Base-by-base conservation (phyloP, 1,284 basidiomycete species). In the Pyrrhoderma lamaoense region DNA sequence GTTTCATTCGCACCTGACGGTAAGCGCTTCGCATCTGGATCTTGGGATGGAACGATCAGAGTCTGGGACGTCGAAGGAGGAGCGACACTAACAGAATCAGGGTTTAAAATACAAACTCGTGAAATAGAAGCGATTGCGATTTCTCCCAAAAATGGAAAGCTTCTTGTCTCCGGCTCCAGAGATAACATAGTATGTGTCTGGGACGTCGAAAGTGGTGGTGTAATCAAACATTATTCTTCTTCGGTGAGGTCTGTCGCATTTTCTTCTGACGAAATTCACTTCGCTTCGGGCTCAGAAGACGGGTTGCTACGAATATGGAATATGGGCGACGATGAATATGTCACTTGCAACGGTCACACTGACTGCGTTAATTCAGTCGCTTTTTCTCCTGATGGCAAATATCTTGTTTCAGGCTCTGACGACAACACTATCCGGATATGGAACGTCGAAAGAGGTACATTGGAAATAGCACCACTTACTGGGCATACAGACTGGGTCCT, bases 11-110 rank as follows among this genome's bases (percentile, higher is more conserved):
- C 35, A 8, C 23, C 75, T 18, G 88, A 94, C 61, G 90, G 91
- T 5, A 74, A 80, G 11, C 78, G 86, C 58, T 81, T 95, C 56
- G 85, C 92, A 14, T 90, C 87, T 9, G 92, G 90, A 14, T 91
- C 88, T 0, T 89, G 88, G 3, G 93, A 95, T 69, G 86, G 85
- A 67, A 92, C 89, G 8, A 86, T 88, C 16, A 76, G 87, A 42
- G 82, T 94, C 52, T 95, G 92, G 92, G 84, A 92, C 63, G 81
- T 91, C 67, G 71, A 78, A 19, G 77, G 75, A n/a, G 78, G 80
- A 4, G 80, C 75, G 52, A 75, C 75, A 58, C 72, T 77, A 11
- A 72, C 82, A 56, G 27, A 11, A 31, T n/a, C n/a, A n/a, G n/a
- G n/a, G n/a, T n/a, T n/a, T n/a, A n/a, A n/a, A n/a, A n/a, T n/a